Percentiles rank a stretch among this genome's conserved stretches.
phyloP scores from a whole-genome alignment of 2,329 filamentous ascomycete species.

The Dothideomycetidae sp. region DNA sequence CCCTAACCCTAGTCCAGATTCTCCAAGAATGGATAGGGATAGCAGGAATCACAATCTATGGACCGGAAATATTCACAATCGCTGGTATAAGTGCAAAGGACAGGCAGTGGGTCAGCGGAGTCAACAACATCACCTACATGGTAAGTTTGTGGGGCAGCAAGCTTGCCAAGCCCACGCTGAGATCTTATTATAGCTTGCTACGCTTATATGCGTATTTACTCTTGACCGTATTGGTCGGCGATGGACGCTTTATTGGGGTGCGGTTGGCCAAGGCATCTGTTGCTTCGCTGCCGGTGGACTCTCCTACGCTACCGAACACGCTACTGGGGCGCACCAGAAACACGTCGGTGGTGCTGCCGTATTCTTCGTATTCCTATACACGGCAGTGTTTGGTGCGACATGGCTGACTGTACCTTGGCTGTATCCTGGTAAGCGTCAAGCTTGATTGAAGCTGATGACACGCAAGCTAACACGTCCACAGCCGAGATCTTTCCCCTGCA shows the following conservation, averaged over 20 bases:
- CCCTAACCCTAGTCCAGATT: too few relatives aligned
- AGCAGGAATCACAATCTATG: conserved; percentile 26
- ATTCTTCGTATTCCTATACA: conserved; percentile 58
- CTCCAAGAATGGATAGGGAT: conserved; percentile 26
- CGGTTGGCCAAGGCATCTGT: conserved; percentile 21
- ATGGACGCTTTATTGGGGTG: conserved; percentile 24
- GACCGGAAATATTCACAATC: conserved; percentile 21
- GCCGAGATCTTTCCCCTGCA: conserved; percentile 62
- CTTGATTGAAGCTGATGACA: neutral
- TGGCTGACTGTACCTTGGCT: conserved; percentile 43
- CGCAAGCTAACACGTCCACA: conserved; percentile 42
- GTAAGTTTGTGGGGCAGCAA: conserved; percentile 3
- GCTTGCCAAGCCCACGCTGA: too few relatives aligned
- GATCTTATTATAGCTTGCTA: conserved; percentile 18
- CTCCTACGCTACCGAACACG: conserved; percentile 18
- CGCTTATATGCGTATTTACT: conserved; percentile 24
- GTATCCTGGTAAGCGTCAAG: conserved; percentile 18
- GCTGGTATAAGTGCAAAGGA: conserved; percentile 23
- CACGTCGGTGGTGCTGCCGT: conserved; percentile 43
- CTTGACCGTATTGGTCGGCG: conserved; percentile 23
- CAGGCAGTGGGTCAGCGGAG: conserved; percentile 28
- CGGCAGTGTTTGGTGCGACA: conserved; percentile 48
- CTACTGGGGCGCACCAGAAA: conserved; percentile 15
- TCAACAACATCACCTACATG: conserved; percentile 27
- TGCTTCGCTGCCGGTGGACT: conserved; percentile 23